Conservation (phyloP, 768 basidiomycete species). For the Boletellus ananas region DNA sequence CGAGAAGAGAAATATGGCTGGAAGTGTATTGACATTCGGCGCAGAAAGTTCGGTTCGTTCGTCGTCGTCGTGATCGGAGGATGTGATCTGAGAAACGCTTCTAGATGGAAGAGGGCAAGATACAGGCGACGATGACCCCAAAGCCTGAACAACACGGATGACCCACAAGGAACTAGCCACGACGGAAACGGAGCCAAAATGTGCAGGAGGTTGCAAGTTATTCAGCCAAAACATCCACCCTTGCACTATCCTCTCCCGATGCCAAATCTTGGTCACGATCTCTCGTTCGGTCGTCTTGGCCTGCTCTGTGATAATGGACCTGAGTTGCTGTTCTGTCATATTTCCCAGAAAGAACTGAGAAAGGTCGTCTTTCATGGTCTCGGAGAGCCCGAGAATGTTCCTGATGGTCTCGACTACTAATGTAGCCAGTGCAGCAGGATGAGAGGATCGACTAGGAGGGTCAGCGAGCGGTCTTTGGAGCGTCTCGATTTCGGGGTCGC, state of each 20-base stretch:
- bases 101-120: conserved; percentile 30
- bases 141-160: conserved; percentile 42
- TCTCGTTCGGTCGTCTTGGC: conserved; percentile 54
- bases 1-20: conserved; percentile 64
- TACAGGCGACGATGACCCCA: conserved; percentile 43
- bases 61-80: neutral
- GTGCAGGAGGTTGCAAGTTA: neutral
- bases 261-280: conserved; percentile 51
- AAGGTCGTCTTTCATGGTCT: conserved; percentile 68
- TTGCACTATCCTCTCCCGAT: conserved; percentile 22
- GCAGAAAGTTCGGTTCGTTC: conserved; percentile 1
- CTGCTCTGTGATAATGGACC: conserved; percentile 45
- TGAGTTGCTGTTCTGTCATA: conserved; percentile 63
- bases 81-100: conserved; percentile 2
- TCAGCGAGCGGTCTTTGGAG: conserved; percentile 37
- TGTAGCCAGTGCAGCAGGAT: conserved; percentile 37
- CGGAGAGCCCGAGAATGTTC: conserved; percentile 47
- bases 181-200: conserved; percentile 11
- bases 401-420: conserved; percentile 47
- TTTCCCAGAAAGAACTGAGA: conserved; percentile 60
- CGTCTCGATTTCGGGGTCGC: conserved; percentile 52
- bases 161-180: conserved; percentile 39
- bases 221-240: conserved; percentile 27
- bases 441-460: conserved; percentile 22
- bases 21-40: conserved; percentile 42